phyloP scores from a whole-genome alignment of 2,329 filamentous ascomycete species.

The Zarea fungicola region DNA sequence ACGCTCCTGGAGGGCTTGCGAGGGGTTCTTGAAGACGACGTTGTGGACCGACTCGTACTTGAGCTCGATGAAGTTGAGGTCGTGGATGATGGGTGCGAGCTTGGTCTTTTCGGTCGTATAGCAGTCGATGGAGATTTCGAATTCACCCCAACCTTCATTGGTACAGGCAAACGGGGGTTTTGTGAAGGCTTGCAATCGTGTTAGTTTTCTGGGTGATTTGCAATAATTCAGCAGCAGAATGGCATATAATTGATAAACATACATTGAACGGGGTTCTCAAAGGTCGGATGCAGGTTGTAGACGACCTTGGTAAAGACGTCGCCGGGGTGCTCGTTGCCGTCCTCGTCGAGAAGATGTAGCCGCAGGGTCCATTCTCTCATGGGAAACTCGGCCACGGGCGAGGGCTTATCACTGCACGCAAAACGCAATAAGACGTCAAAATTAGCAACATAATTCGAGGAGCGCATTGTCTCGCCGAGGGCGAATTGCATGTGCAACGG shows the following conservation, averaged over 20 bases:
- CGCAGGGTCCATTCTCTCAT: slow-evolving; percentile 91
- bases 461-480: not conserved
- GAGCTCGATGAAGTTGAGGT: slow-evolving; percentile 81
- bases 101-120: slow-evolving; percentile 84
- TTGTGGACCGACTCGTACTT: slow-evolving; percentile 79
- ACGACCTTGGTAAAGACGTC: slow-evolving; percentile 86
- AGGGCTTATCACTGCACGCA: slow-evolving; percentile 65
- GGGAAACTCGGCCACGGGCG: slow-evolving; percentile 79
- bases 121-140: slow-evolving; percentile 86
- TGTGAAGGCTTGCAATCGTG: slow-evolving; percentile 59
- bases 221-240: too few relatives aligned
- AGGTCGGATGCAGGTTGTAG: slow-evolving; percentile 92
- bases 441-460: not conserved
- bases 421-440: not conserved
- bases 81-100: slow-evolving; percentile 67
- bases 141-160: slow-evolving; percentile 98
- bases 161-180: slow-evolving; percentile 82
- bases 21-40: slow-evolving; percentile 88
- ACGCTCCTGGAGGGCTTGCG: slow-evolving; percentile 71
- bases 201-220: not conserved
- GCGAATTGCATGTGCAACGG: not conserved
- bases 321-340: slow-evolving; percentile 77
- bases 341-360: slow-evolving; percentile 77
- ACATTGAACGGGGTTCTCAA: slow-evolving; percentile 84
- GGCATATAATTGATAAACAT: slow-evolving; percentile 36